phyloP scores from a whole-genome alignment of 1,139 yeast species.

The Candida albicans region DNA sequence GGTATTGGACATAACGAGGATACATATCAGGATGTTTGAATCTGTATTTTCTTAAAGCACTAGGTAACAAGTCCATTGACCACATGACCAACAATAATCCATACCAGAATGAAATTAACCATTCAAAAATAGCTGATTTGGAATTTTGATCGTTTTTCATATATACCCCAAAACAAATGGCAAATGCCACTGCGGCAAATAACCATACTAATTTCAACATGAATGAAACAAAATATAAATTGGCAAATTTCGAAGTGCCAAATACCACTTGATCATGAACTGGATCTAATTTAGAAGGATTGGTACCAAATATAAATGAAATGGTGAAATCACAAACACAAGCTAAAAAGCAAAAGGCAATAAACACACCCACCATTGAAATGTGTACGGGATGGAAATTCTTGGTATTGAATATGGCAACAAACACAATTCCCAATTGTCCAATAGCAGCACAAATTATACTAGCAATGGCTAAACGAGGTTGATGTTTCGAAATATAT shows the following conservation, averaged over 20 bases:
- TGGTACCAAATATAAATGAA: constrained; percentile 61
- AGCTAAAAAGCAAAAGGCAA: constrained; percentile 67
- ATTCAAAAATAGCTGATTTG: constrained; percentile 68
- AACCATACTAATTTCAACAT: constrained; percentile 65
- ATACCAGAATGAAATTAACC: constrained; percentile 83
- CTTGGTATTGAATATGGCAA: constrained; percentile 72
- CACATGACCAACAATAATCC: constrained; percentile 68
- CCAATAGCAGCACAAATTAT: constrained; percentile 61
- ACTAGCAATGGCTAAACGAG: constrained; percentile 49
- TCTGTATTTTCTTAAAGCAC: constrained; percentile 41
- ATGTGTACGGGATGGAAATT: constrained; percentile 60
- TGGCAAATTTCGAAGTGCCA: constrained; percentile 39
- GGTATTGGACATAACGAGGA: constrained; percentile 4
- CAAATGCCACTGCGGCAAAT: constrained; percentile 64
- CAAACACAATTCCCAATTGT: constrained; percentile 75
- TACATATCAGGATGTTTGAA: constrained; percentile 24
- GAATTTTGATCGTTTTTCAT: constrained; percentile 37
- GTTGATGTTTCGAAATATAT: constrained; percentile 48
- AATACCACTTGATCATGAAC: constrained; percentile 41
- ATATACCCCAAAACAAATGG: constrained; percentile 62
- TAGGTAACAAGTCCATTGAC: constrained; percentile 70
- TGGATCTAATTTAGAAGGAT: constrained; percentile 42
- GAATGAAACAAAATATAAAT: constrained; percentile 52
- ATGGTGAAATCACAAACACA: constrained; percentile 60
- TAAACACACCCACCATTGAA: constrained; percentile 71